These are phyloP conservation scores for Aspergillus amoenus DNA, from an alignment of 2,329 filamentous ascomycete species.

Conservation along the genomic window DNA sequence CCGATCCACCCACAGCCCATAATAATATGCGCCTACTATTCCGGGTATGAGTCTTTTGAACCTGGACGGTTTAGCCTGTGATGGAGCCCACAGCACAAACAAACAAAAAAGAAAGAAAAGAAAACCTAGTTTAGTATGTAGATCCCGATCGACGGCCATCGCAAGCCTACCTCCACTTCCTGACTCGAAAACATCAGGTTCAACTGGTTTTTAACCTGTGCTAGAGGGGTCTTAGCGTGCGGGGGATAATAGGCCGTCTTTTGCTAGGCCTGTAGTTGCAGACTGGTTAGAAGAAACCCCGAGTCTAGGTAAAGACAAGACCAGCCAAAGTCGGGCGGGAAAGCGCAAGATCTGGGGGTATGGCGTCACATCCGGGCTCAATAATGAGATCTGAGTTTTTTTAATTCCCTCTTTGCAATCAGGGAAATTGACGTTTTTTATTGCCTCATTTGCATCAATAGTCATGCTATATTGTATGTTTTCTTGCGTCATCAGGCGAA, in stretches of 20 bases:
- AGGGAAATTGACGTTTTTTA: not conserved
- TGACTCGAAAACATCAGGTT: too few relatives aligned
- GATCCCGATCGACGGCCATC: not conserved
- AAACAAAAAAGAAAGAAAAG: not conserved
- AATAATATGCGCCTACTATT: not conserved
- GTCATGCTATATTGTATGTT: not conserved
- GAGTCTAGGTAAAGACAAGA: not conserved
- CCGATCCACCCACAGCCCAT: not conserved
- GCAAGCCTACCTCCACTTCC: not conserved
- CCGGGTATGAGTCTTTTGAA: too few relatives aligned
- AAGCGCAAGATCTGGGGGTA: not conserved
- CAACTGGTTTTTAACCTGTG: too few relatives aligned
- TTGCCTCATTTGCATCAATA: not conserved
- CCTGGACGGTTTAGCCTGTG: too few relatives aligned
- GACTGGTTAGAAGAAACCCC: not conserved
- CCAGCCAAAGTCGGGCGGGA: not conserved
- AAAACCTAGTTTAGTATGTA: not conserved
- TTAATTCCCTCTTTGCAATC: too few relatives aligned
- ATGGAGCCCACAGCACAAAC: too few relatives aligned
- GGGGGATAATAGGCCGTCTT: too few relatives aligned
- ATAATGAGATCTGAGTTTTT: not conserved
- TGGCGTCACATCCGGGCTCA: not conserved
- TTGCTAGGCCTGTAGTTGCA: not conserved
- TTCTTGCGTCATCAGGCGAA: slow-evolving; percentile 3
- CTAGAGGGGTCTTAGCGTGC: too few relatives aligned